phyloP scores from a whole-genome alignment of 768 basidiomycete species.

The Termitomyces sp. region DNA sequence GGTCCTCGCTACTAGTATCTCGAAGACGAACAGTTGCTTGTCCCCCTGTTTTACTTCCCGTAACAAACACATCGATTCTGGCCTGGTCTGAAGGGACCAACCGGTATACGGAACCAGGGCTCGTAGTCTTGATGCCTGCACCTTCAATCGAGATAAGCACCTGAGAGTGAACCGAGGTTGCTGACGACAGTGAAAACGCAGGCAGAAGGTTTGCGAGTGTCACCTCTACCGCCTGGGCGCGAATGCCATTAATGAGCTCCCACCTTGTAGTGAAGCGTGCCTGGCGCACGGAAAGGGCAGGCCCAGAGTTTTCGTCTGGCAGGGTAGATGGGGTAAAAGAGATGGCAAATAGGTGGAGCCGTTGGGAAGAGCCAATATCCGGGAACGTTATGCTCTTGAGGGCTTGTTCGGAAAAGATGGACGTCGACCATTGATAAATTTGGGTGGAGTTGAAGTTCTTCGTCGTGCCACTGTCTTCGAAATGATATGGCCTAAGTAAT shows the following conservation, averaged over 20 bases:
- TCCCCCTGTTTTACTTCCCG: constrained; percentile 23
- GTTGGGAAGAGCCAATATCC: constrained; percentile 17
- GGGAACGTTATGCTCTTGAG: constrained; percentile 43
- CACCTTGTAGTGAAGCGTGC: constrained; percentile 43
- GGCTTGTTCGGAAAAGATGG: constrained; percentile 33
- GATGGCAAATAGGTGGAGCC: constrained; percentile 42
- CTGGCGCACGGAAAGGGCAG: constrained; percentile 33
- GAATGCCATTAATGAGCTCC: constrained; percentile 30
- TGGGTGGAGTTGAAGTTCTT: constrained; percentile 38
- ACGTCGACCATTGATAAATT: constrained; percentile 40
- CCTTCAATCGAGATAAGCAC: constrained; percentile 34
- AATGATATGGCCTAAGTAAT: constrained; percentile 37
- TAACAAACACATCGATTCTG: constrained; percentile 42
- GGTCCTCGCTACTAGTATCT: constrained; percentile 25
- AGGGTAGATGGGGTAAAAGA: constrained; percentile 30
- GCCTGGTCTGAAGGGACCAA: constrained; percentile 47
- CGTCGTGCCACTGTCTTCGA: constrained; percentile 24
- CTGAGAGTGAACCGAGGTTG: constrained; percentile 25
- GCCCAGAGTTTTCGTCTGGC: constrained; percentile 7
- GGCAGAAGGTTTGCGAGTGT: constrained; percentile 48
- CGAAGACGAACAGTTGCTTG: constrained; percentile 28
- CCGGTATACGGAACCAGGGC: constrained; percentile 35
- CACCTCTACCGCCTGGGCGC: constrained; percentile 45
- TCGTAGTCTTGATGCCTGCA: constrained; percentile 35
- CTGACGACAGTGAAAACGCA: constrained; percentile 17